Conservation (phyloP, 1,284 basidiomycete species). For the Melampsora americana region DNA sequence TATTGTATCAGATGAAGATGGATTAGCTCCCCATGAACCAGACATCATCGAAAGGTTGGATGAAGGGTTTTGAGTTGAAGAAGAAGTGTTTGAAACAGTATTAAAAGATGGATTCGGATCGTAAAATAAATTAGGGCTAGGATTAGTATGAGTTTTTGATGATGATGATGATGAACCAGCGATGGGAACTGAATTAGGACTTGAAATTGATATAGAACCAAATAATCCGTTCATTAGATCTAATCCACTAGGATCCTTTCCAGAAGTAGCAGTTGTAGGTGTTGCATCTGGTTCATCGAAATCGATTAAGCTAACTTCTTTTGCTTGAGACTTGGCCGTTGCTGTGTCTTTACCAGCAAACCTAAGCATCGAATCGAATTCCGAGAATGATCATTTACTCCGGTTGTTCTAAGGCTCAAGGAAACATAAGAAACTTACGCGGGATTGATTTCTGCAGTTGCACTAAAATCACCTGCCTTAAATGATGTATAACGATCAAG, state of each 20-base stretch:
- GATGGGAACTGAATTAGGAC: slow-evolving; percentile 1
- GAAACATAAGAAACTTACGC: slow-evolving; percentile 51
- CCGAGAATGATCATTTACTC: not conserved
- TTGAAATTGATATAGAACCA: slow-evolving; percentile 16
- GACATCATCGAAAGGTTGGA: not conserved
- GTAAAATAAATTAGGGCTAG: slow-evolving; percentile 17
- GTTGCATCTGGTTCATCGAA: slow-evolving; percentile 30
- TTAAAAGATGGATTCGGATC: slow-evolving; percentile 25
- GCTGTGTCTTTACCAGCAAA: slow-evolving; percentile 43
- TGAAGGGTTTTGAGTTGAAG: slow-evolving; percentile 1
- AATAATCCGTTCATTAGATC: slow-evolving; percentile 25
- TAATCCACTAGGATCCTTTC: not conserved
- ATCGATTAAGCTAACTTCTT: slow-evolving; percentile 43
- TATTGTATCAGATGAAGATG: slow-evolving; percentile 9
- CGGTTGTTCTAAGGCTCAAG: too few species aligned
- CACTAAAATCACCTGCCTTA: slow-evolving; percentile 77
- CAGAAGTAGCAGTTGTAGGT: not conserved
- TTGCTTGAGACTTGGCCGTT: slow-evolving; percentile 30
- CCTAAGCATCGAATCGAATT: not conserved
- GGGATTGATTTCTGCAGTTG: slow-evolving; percentile 62
- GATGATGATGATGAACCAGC: not conserved
- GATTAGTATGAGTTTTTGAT: not conserved
- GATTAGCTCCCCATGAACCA: slow-evolving; percentile 2
- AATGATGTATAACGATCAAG: slow-evolving; percentile 84
- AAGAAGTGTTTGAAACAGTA: not conserved